A percentile compares a stretch with the other conserved stretches of the same genome.
Evolutionary conservation across 805 yeast genomes (phyloP).

Genomic region (Lipomyces lipofer): DNA sequence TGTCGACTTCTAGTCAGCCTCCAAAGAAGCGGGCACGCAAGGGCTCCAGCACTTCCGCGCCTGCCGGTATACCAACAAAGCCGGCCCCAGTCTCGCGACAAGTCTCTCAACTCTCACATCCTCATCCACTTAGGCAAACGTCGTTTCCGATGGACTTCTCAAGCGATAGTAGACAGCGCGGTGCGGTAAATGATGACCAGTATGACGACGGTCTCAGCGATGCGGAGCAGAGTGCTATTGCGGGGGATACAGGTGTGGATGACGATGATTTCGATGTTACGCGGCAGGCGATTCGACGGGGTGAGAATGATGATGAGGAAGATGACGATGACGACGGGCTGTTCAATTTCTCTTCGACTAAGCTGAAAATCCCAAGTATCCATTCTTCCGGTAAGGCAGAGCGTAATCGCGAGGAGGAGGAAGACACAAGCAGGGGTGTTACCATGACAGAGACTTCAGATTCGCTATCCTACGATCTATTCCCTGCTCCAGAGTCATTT

Average conservation of each 20-base stretch:
- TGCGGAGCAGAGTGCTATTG: neutral
- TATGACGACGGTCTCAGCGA: neutral
- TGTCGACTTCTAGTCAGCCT: constrained; percentile 5
- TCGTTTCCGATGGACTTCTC: constrained; percentile 18
- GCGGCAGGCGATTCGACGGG: constrained; percentile 13
- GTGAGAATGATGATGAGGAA: constrained; percentile 16
- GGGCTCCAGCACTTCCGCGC: neutral
- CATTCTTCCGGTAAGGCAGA: no score
- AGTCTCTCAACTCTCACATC: constrained; percentile 6
- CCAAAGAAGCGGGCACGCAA: constrained; percentile 9
- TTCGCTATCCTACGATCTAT: no score
- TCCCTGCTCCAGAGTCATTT: constrained; percentile 16
- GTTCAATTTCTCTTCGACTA: constrained; percentile 9
- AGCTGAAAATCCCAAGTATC: no score
- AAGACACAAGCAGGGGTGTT: no score
- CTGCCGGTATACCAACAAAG: neutral
- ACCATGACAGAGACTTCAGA: no score
- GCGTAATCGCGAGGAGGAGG: no score
- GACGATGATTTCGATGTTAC: constrained; percentile 32
- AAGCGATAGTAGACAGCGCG: constrained; percentile 2
- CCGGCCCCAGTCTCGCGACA: neutral
- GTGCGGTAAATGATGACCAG: constrained; percentile 1
- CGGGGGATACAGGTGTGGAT: constrained; percentile 25
- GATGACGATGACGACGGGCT: constrained; percentile 16
- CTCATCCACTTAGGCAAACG: constrained; percentile 27